Base-by-base conservation (phyloP, 495 filamentous ascomycete species). In the Echria macrotheca region DNA sequence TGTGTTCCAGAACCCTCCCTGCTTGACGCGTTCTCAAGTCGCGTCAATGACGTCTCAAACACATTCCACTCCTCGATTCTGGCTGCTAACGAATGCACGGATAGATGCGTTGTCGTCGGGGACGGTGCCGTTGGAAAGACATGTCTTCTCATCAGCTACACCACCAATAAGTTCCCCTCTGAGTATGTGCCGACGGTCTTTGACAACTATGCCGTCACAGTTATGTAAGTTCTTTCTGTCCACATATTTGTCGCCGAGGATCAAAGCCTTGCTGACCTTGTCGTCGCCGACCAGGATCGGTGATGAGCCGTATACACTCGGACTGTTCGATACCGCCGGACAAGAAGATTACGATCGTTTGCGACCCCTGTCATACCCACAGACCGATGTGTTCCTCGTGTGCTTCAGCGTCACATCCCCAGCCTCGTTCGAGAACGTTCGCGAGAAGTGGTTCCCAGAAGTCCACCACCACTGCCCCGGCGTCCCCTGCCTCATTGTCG, bases 131-230 rank as follows among this genome's bases (percentile, higher is more conserved):
- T 98, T 50, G 93, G 93, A 59, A 98, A 98, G 78, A 98, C 93
- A 37, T 98, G 93, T 71, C 82, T 98, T 45, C 80, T 98, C 63
- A 98, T 98, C 73, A 94, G 88, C 59, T 98, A 98, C 73, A 98
- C 93, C 33, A 98, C 93, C 54, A 98, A 98, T 78, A 98, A 98
- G 59, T 98, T 98, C 72, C 93, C 93, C 8, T 96, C 90, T 53
- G 93, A 98, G 89, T 98, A 98, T 65, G 93, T 98, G 17, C 93
- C 93, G 18, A 98, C 93, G 17, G 93, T 98, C 25, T 98, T 98
- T 68, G 93, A 98, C 68, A 98, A 98, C 72, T 98, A 98, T 83
- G 93, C 93, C 14, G 93, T 98, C 63, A 98, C 93, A 36, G 91
- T 96, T 47, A 96, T 96, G 91, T 96, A 78, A 83, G 91, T 86